Evolutionary conservation across 1,284 basidiomycete genomes (phyloP), one percentile per base, ranked within the genome.

Genomic region (Trametes pubescens): DNA sequence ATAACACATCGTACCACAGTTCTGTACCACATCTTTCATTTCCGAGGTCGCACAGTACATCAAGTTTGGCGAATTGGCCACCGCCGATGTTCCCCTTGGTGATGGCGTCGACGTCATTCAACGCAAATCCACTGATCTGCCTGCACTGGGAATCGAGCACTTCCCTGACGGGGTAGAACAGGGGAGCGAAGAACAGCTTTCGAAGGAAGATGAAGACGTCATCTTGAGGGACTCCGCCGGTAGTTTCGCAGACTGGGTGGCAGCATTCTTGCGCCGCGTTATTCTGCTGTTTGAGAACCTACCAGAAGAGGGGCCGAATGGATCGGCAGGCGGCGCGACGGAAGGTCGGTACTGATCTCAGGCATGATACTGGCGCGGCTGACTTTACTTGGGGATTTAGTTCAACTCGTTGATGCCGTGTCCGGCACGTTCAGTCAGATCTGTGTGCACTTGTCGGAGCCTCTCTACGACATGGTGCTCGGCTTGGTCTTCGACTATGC

Each of bases 231-330:
- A 89, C 59, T 83, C 85, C n/a, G 88, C 88, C 7, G 81, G 83
- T 5, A 81, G 80, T 51, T 89, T 91, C 67, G 85, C 89, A 1
- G 87, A 93, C 65, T 98, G 95, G 95, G 84, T 95, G 2, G 83
- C 92, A 1, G 90, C 85, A 67, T 96, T 96, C 76, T 84, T 98
- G 64, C 87, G 89, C 2, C 82, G 92, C 44, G 91, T 97, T 8
- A 88, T 98, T 51, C 84, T 91, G 40, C 79, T 98, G 4, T 88
- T 96, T 67, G 92, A 95, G 75, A 93, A 95, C 72, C 81, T 98
- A 34, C 95, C 95, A 0, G 94, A 97, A 66, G 94, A 94, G 76
- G 87, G 89, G 0, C 81, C 81, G 2, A 79, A 83, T 62, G 86
- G 85, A 4, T 76, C 78, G n/a, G 84, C 86, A 14, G 86, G 86